These are phyloP conservation scores for Microascus cirrosus DNA, from an alignment of 2,329 filamentous ascomycete species.

Conservation along the genomic window DNA sequence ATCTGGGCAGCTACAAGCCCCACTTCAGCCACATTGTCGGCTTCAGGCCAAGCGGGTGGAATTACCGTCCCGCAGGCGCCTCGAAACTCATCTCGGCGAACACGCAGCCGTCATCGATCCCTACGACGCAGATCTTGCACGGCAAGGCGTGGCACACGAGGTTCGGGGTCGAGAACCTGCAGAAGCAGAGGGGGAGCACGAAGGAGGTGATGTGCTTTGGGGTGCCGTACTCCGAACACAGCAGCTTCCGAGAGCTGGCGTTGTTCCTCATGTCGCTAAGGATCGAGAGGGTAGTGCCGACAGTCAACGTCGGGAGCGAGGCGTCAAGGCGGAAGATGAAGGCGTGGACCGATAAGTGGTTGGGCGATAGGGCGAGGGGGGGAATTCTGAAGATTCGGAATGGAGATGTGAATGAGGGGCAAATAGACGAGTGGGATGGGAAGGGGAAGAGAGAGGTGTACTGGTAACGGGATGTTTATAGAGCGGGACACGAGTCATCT, in stretches of 20 bases:
- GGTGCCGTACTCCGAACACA: slow-evolving; percentile 93
- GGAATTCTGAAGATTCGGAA: slow-evolving; percentile 31
- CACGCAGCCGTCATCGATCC: slow-evolving; percentile 34
- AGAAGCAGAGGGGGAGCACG: slow-evolving; percentile 74
- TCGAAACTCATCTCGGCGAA: slow-evolving; percentile 41
- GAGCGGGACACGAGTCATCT: neutral
- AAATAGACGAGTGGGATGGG: slow-evolving; percentile 24
- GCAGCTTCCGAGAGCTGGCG: slow-evolving; percentile 84
- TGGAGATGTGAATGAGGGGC: slow-evolving; percentile 16
- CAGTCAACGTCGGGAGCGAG: slow-evolving; percentile 68
- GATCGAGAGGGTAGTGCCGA: slow-evolving; percentile 85
- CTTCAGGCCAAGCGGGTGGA: slow-evolving; percentile 91
- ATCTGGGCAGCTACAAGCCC: slow-evolving; percentile 67
- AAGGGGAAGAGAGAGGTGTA: slow-evolving; percentile 25
- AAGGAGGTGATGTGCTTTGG: slow-evolving; percentile 78
- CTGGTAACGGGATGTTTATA: slow-evolving; percentile 19
- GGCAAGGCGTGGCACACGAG: slow-evolving; percentile 61
- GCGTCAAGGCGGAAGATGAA: slow-evolving; percentile 48
- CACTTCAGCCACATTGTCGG: slow-evolving; percentile 81
- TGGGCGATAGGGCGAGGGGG: slow-evolving; percentile 43
- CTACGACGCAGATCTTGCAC: slow-evolving; percentile 41
- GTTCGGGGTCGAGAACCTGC: slow-evolving; percentile 62
- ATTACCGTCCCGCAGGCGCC: slow-evolving; percentile 55
- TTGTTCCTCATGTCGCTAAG: slow-evolving; percentile 83
- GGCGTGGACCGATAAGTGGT: slow-evolving; percentile 53